Base-by-base conservation (phyloP, 768 basidiomycete genomes). In the Sporobolomyces pararoseus region DNA sequence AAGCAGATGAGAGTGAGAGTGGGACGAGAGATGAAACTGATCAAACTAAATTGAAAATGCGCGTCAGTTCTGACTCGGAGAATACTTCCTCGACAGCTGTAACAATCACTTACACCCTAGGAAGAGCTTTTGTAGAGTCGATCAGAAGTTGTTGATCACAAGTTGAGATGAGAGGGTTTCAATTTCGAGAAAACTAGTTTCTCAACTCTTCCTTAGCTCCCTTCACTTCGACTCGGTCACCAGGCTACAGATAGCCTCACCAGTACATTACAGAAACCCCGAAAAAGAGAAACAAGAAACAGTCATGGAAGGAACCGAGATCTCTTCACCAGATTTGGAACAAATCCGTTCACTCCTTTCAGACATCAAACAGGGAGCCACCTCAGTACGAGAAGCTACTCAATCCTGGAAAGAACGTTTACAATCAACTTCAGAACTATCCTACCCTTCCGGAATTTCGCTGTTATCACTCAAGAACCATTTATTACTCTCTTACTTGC, bases 381-480 rank as follows among this genome's bases (percentile, higher is more conserved):
- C 35, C 2, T 34, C 54, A 27, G 65, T 70, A 3, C 51, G 50
- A 27, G 46, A 66, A 9, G 52, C 62, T 2, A 65, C 68, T 3
- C 17, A 62, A 23, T 42, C 44, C 0, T 73, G 68, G 68, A 66
- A 66, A 42, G 34, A 69, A 10, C 32, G 55, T 9, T 47, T 53
- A 61, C 14, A 35, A 27, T 37, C 62, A 10, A 67, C 68, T 31
- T 7, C 51, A 13, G 68, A 70, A 27, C 52, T 73, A 7, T 31
- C 21, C n/a, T 73, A 73, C 58, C 62, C 72, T 2, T 61, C 65
- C 35, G 96, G 96, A 46, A 91, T 99, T 70, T 97, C 96, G 0
- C 83, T 99, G 7, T 83, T 99, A 29, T 89, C 90, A 16, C 80
- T 93, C 58, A 94, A 96, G 80, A 88, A 93, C 74, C 86, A 92